Evolutionary conservation across 2,329 filamentous ascomycete species (phyloP), one percentile per base, ranked within the genome.

Genomic region (Aschersonia sp.): DNA sequence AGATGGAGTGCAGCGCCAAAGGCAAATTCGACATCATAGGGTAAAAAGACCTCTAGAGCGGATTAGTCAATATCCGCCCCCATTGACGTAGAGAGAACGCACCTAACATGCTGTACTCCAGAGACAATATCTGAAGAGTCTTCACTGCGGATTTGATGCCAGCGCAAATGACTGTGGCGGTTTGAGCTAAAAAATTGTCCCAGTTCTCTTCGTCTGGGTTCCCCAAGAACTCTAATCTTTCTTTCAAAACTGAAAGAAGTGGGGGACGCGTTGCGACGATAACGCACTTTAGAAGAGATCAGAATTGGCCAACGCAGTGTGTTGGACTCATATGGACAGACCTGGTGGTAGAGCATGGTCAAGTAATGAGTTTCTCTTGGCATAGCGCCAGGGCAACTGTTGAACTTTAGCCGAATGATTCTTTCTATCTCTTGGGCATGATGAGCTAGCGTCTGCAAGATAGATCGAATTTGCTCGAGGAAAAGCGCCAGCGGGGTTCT

Each of bases 121-220:
- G 57, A 0, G 57, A 58, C 1, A 69, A 47, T 1, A 69, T 67
- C 41, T 67, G 62, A 0, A 68, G 52, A 0, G 62, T 64, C 44
- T 68, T 69, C 4, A 57, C 54, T 0, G 66, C 66, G 0, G 66
- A 69, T 35, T 68, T 68, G 22, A 68, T 68, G 4, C 66, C 63
- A 0, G 61, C 65, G 0, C 60, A 62, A 6, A 68, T 66, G 0
- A 68, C 47, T 0, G 62, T 52, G 10, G 58, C 62, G 1, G 63
- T 66, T 2, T 58, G 59, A 2, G 54, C 54, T 0, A 67, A 50
- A 33, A 68, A 62, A 0, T 47, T 58, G 7, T 62, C 57, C 35
- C 61, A 62, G 31, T 65, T 57, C 30, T 64, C 58, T 2, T 45
- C 53, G 0, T 50, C 54, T 0, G 46, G 54, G 2, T 57, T 50